Evolutionary conservation across 768 basidiomycete species (phyloP).

Genomic region (Serendipita sp.): DNA sequence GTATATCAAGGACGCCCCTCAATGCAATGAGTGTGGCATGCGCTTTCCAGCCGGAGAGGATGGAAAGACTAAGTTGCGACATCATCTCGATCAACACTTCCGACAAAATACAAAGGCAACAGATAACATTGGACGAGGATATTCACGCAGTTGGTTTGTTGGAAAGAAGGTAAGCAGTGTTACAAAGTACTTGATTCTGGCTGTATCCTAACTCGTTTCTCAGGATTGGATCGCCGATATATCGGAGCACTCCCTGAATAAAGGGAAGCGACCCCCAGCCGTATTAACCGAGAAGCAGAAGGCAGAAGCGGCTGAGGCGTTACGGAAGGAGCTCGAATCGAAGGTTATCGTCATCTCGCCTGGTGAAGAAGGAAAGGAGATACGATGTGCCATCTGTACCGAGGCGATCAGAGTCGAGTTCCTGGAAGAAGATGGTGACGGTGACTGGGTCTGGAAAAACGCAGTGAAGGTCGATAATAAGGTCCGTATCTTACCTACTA

Average conservation of each 20-base stretch:
- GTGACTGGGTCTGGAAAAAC: slow-evolving; percentile 94
- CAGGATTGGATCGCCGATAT: slow-evolving; percentile 83
- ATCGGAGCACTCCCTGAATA: slow-evolving; percentile 27
- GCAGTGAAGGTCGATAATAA: slow-evolving; percentile 69
- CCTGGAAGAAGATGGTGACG: slow-evolving; percentile 67
- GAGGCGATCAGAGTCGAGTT: slow-evolving; percentile 83
- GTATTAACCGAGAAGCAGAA: slow-evolving; percentile 25
- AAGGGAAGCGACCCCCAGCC: slow-evolving; percentile 53
- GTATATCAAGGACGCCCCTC: slow-evolving; percentile 55
- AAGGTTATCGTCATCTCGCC: slow-evolving; percentile 83
- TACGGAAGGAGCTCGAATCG: slow-evolving; percentile 55
- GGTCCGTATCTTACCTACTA: slow-evolving; percentile 29
- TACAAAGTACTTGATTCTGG: not conserved
- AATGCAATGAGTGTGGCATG: slow-evolving; percentile 88
- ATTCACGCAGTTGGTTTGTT: slow-evolving; percentile 77
- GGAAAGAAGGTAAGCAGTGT: slow-evolving; percentile 50
- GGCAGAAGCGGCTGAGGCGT: slow-evolving; percentile 43
- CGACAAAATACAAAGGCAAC: slow-evolving; percentile 73
- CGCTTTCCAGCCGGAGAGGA: slow-evolving; percentile 58
- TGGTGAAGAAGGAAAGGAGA: slow-evolving; percentile 64
- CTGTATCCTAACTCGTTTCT: not conserved
- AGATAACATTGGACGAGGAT: slow-evolving; percentile 64
- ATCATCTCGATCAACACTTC: slow-evolving; percentile 95
- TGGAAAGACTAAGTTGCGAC: slow-evolving; percentile 65
- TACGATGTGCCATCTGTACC: slow-evolving; percentile 94